These are phyloP conservation scores for Lepidium africanum DNA, from an alignment of 345 rosid species.

Conservation along the genomic window DNA sequence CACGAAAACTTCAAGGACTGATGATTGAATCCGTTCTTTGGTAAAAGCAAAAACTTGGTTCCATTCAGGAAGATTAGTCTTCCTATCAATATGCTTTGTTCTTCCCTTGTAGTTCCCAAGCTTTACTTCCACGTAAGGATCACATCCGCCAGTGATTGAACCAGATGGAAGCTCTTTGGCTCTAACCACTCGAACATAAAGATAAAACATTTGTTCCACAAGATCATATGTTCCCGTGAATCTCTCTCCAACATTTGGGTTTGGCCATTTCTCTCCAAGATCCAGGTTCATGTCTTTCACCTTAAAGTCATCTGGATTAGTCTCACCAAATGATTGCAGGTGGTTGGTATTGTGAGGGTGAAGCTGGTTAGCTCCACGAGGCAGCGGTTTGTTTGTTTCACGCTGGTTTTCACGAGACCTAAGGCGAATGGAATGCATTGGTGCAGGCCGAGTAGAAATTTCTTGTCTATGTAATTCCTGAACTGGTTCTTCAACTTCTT, in stretches of 20 bases:
- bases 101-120: conserved; percentile 90
- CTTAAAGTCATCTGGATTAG: conserved; percentile 42
- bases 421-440: conserved; percentile 29
- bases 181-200: conserved; percentile 65
- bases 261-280: conserved; percentile 71
- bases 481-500: conserved; percentile 12
- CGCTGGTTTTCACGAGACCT: conserved; percentile 19
- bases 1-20: conserved; percentile 59
- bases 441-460: conserved; percentile 28
- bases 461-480: conserved; percentile 29
- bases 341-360: conserved; percentile 16
- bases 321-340: conserved; percentile 5
- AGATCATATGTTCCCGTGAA: conserved; percentile 62
- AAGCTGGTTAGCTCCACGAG: conserved; percentile 20
- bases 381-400: neutral
- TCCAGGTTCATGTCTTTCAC: conserved; percentile 64
- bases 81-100: conserved; percentile 68
- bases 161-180: conserved; percentile 74
- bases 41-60: conserved; percentile 87
- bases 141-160: conserved; percentile 57
- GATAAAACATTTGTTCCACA: conserved; percentile 74
- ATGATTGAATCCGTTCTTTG: conserved; percentile 75
- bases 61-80: conserved; percentile 78
- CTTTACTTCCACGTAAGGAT: conserved; percentile 88
- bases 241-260: conserved; percentile 46